These are phyloP conservation scores for Barbatosphaeria neglecta DNA, from an alignment of 495 filamentous ascomycete genomes.

Conservation along the genomic window DNA sequence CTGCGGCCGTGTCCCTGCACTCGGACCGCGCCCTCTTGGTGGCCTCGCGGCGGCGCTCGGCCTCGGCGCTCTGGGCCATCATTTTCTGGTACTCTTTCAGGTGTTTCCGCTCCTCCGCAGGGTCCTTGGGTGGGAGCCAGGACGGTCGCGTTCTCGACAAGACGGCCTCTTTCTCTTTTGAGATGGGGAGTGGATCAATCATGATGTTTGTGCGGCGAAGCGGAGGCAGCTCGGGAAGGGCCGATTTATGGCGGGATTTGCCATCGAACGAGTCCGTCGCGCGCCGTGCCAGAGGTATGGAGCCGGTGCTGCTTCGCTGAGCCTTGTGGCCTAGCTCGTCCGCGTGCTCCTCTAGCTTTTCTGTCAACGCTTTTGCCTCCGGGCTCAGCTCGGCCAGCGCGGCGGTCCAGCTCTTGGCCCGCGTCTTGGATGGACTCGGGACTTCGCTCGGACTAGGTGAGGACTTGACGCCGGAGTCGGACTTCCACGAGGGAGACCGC, in stretches of 20 bases:
- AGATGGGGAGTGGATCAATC: constrained; percentile 91
- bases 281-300: constrained; percentile 23
- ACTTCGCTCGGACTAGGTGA: constrained; percentile 11
- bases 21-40: constrained; percentile 34
- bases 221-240: constrained; percentile 61
- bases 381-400: constrained; percentile 69
- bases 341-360: constrained; percentile 78
- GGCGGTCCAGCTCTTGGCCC: constrained; percentile 78
- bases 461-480: constrained; percentile 16
- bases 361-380: constrained; percentile 79
- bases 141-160: constrained; percentile 82
- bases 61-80: constrained; percentile 72
- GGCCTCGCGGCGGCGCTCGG: constrained; percentile 44
- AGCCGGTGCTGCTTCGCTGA: constrained; percentile 20
- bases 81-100: constrained; percentile 86
- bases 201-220: constrained; percentile 79
- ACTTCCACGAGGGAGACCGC: constrained; percentile 34
- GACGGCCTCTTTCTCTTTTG: constrained; percentile 92
- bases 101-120: constrained; percentile 84
- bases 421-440: constrained; percentile 27
- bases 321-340: constrained; percentile 44
- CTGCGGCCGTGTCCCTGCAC: constrained; percentile 45
- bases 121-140: constrained; percentile 91
- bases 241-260: constrained; percentile 45
- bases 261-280: constrained; percentile 31